Conservation (phyloP, 306 rosid species). For the Mimosa pudica region DNA sequence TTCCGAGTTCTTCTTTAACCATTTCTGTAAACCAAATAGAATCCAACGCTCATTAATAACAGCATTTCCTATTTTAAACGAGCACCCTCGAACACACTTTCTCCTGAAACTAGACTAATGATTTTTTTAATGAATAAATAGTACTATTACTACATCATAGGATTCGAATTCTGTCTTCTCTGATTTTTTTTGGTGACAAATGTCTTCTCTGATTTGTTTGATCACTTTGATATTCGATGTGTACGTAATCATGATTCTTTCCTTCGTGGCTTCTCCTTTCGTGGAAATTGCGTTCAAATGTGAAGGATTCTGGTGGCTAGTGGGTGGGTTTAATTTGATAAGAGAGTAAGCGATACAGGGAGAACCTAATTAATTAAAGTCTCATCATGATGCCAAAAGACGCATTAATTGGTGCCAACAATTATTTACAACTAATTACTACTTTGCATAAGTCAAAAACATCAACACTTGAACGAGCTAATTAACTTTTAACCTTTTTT, state of each 20-base stretch:
- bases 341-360: background rate
- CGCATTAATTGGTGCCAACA: background rate
- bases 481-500: too few species aligned
- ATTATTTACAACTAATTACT: background rate
- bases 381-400: constrained; percentile 9
- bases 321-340: background rate
- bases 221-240: background rate
- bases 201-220: constrained; percentile 2
- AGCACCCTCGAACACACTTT: background rate
- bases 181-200: background rate
- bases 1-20: background rate
- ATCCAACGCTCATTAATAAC: background rate
- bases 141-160: background rate
- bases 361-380: background rate
- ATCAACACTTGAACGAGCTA: background rate
- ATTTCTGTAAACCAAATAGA: background rate
- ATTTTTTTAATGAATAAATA: background rate
- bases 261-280: background rate
- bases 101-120: background rate
- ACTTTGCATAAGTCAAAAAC: background rate
- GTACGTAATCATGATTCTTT: constrained; percentile 7
- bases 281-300: constrained; percentile 22
- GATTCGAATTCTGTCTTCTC: constrained; percentile 23
- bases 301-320: constrained; percentile 6
- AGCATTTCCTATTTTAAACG: background rate